These are phyloP conservation scores for Mimosa pudica DNA, from an alignment of 306 rosid genomes.

Conservation along the genomic window DNA sequence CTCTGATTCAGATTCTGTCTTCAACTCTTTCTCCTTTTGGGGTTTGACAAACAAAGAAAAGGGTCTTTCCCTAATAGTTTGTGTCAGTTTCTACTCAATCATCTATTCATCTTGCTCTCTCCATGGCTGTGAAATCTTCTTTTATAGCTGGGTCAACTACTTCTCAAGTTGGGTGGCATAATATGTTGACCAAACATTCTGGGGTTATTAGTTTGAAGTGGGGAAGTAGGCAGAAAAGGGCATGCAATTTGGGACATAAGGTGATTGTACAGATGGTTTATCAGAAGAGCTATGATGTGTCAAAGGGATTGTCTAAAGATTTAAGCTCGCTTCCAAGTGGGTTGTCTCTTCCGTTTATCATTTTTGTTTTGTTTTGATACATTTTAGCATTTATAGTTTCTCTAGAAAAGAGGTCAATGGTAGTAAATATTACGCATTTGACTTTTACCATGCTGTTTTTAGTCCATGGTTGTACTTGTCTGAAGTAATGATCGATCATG, in stretches of 20 bases:
- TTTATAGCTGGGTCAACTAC: slow-evolving; percentile 27
- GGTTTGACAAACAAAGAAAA: not conserved
- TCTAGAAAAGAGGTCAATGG: slow-evolving; percentile 2
- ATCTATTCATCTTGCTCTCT: not conserved
- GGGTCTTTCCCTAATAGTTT: not conserved
- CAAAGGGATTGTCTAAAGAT: slow-evolving; percentile 45
- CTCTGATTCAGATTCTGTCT: not conserved
- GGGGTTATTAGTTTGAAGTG: slow-evolving; percentile 14
- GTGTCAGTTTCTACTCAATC: not conserved
- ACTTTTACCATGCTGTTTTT: slow-evolving; percentile 12
- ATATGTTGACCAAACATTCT: slow-evolving; percentile 22
- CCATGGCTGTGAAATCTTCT: slow-evolving; percentile 39
- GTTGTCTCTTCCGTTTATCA: slow-evolving; percentile 25
- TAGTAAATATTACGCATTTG: slow-evolving; percentile 18
- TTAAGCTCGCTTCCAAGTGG: slow-evolving; percentile 53
- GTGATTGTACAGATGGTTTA: slow-evolving; percentile 38
- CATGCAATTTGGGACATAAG: slow-evolving; percentile 29
- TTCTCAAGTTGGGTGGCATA: slow-evolving; percentile 36
- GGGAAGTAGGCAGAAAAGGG: slow-evolving; percentile 35
- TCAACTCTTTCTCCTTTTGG: not conserved
- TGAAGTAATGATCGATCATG: slow-evolving; percentile 7
- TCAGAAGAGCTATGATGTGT: slow-evolving; percentile 41
- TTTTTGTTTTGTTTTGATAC: slow-evolving; percentile 23
- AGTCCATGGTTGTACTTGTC: slow-evolving; percentile 22
- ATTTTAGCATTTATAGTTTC: not conserved